Conservation (phyloP, 768 basidiomycete genomes). For the Lactarius evosmus region DNA sequence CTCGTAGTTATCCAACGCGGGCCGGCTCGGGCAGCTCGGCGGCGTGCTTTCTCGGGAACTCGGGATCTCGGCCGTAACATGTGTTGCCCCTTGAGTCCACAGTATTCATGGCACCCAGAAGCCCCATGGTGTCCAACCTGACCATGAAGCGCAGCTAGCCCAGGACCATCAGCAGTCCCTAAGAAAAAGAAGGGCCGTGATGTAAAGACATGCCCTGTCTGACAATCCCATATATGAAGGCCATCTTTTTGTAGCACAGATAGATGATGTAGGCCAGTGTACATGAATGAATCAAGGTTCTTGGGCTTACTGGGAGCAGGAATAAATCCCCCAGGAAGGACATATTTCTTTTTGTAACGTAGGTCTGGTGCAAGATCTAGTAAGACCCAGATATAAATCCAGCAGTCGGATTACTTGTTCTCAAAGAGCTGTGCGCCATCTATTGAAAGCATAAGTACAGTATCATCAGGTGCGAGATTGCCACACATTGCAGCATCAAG, state of each 20-base stretch:
- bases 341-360: slow-evolving; percentile 35
- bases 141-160: slow-evolving; percentile 36
- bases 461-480: slow-evolving; percentile 36
- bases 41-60: too few relatives aligned
- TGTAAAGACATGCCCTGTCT: neutral
- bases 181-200: slow-evolving; percentile 25
- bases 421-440: slow-evolving; percentile 44
- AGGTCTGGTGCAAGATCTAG: slow-evolving; percentile 33
- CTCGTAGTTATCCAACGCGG: too few relatives aligned
- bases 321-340: slow-evolving; percentile 35
- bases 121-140: slow-evolving; percentile 35
- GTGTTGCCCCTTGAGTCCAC: slow-evolving; percentile 12
- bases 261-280: slow-evolving; percentile 37
- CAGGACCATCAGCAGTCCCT: slow-evolving; percentile 37
- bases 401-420: slow-evolving; percentile 36
- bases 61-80: too few relatives aligned
- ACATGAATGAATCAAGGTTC: slow-evolving; percentile 34
- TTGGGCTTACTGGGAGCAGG: slow-evolving; percentile 39
- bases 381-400: slow-evolving; percentile 41
- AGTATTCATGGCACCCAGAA: slow-evolving; percentile 35
- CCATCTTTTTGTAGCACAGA: slow-evolving; percentile 33
- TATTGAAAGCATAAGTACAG: slow-evolving; percentile 38
- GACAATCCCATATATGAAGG: slow-evolving; percentile 31
- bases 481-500: slow-evolving; percentile 15
- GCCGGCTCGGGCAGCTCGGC: too few relatives aligned